phyloP scores from a whole-genome alignment of 2,329 filamentous ascomycete genomes.

The Arthrobotrys iridis region DNA sequence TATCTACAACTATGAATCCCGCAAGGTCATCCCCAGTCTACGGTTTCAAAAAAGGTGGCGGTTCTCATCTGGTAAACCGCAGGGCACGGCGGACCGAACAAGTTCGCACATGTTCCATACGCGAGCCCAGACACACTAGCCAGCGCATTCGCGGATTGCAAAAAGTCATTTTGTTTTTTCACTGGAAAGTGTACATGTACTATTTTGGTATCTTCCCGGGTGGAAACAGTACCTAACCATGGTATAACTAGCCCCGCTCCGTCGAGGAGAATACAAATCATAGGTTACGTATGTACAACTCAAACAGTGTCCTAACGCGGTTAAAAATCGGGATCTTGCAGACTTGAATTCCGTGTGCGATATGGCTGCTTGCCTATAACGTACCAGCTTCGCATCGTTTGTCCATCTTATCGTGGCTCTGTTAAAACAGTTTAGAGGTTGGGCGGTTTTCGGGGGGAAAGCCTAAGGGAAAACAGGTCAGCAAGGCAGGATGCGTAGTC shows the following conservation, averaged over 20 bases:
- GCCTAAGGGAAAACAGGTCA: background rate
- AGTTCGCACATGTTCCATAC: background rate
- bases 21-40: background rate
- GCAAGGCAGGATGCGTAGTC: constrained; percentile 10
- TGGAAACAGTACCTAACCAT: constrained; percentile 19
- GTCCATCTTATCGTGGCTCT: constrained; percentile 14
- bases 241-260: constrained; percentile 27
- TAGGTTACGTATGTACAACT: background rate
- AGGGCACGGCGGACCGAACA: background rate
- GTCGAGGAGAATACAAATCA: constrained; percentile 25
- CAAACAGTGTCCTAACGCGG: background rate
- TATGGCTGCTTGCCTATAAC: background rate
- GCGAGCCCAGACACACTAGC: constrained; percentile 7
- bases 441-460: background rate
- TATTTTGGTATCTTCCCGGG: constrained; percentile 10
- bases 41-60: background rate
- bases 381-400: background rate
- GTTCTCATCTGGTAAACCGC: background rate
- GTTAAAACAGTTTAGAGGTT: background rate
- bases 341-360: background rate
- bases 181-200: background rate
- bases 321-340: background rate
- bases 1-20: background rate
- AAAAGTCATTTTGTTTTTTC: background rate
- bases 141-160: constrained; percentile 12